phyloP scores from a whole-genome alignment of 306 rosid genomes.

The Castanopsis chinensis region DNA sequence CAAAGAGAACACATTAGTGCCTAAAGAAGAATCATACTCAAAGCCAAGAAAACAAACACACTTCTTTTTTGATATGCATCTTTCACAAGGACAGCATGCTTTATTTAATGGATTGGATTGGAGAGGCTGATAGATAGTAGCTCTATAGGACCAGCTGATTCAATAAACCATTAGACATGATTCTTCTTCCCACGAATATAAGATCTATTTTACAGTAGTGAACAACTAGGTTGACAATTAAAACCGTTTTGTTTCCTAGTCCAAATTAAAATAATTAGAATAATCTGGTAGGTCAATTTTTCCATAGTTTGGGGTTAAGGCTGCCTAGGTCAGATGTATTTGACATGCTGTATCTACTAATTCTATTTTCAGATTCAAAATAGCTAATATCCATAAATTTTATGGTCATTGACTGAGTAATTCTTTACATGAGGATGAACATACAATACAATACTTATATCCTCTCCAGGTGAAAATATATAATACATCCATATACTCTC shows the following conservation, averaged over 20 bases:
- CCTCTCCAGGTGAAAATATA: neutral
- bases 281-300: too few relatives aligned
- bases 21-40: neutral
- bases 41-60: constrained; percentile 11
- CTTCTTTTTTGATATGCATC: neutral
- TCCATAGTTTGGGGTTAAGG: too few relatives aligned
- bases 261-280: too few relatives aligned
- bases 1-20: constrained; percentile 14
- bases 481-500: constrained; percentile 5
- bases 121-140: too few relatives aligned
- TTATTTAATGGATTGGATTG: too few relatives aligned
- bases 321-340: constrained; percentile 3
- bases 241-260: too few relatives aligned
- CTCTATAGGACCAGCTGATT: neutral
- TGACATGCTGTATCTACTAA: constrained; percentile 15
- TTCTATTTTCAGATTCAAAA: constrained; percentile 10
- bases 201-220: neutral
- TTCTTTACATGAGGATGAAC: neutral
- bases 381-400: neutral
- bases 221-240: too few relatives aligned
- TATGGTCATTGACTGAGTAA: neutral
- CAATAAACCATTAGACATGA: constrained; percentile 14
- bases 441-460: neutral
- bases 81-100: too few relatives aligned
- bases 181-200: constrained; percentile 4